Evolutionary conservation across 1,284 basidiomycete species (phyloP), one percentile per base, ranked within the genome.

Genomic region (Moniliella sp.): DNA sequence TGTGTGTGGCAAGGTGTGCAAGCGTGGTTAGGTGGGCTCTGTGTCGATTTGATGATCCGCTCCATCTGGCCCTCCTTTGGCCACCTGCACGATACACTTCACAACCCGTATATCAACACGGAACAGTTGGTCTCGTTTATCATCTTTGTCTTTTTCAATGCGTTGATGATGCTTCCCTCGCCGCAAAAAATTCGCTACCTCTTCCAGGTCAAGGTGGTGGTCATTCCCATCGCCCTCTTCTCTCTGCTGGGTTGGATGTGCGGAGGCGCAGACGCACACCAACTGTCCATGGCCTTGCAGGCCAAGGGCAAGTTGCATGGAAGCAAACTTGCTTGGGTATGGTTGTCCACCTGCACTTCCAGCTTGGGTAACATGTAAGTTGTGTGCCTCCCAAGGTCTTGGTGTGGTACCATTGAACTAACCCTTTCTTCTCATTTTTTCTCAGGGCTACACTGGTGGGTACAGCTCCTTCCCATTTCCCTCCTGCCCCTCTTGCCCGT

Each of bases 211-310:
- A 83, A 83, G 61, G 72, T 75, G 1, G 65, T 78, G 41, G 66
- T 83, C 12, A 61, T 62, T 0, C 65, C 65, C 4, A 45, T 59
- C 15, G 48, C 54, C 3, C 47, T 45, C 11, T 46, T 83, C 40
- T 68, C 70, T 2, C 78, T 82, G 63, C 76, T 83, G 60, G 68
- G 74, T 36, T 80, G 80, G 78, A 73, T 82, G 48, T 67, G 72
- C 30, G 76, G 75, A 44, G 78, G 78, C 0, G 39, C 39, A 19
- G 71, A 74, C 33, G 71, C 79, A 11, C 78, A 78, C 0, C 75
- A 77, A n/a, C 74, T 83, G 36, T 64, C 83, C 31, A 67, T 67
- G 30, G 73, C 75, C 39, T 72, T 73, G 4, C 66, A 76, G 40
- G 71, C 73, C n/a, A 68, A 71, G 40, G 78, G 72, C 0, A 69